Base-by-base conservation (phyloP, 2,329 filamentous ascomycete species). In the Teratosphaeria epicoccoides region DNA sequence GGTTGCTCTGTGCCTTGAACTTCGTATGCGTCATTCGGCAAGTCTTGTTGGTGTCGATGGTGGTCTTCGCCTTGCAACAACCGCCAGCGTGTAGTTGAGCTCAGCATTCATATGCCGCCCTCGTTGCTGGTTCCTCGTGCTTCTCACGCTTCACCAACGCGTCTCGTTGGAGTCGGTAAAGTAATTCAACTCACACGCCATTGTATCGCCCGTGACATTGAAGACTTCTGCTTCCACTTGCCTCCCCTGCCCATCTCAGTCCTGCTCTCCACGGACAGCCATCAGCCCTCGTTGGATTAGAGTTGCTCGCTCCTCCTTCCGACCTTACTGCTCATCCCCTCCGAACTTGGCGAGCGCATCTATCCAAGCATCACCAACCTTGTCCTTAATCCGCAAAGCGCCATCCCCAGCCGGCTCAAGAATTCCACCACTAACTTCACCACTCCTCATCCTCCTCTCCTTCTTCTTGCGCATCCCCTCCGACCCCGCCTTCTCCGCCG, bases 61-160 rank as follows among this genome's bases (percentile, higher is more conserved):
- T n/a, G n/a, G n/a, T n/a, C n/a, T n/a, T n/a, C n/a, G n/a, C 85
- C 14, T 29, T 6, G 28, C 28, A 29, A 29, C 28, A 14, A 29
- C 10, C 14, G 6, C 28, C 4, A 29, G 28, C 14, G 28, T 29
- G 28, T 29, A 14, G 3, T 29, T 6, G 28, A 6, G n/a, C n/a
- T 29, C 14, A 14, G 28, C 28, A 14, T 29, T 29, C 2, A 2
- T 29, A 11, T 29, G 1, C 4, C 14, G 28, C 28, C 14, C 14
- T 29, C 28, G 14, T 29, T 5, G 10, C 28, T 29, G 10, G 28
- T 29, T 10, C 3, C 10, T 29, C 10, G 28, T 29, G 28, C 28
- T 29, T 29, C 28, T 6, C 28, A 29, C 14, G 28, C 28, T 29
- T 29, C 28, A 14, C 1, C 10, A 14, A 29, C 10, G 28, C 14